phyloP scores from a whole-genome alignment of 768 basidiomycete species.

The Pleurotus cornucopiae region DNA sequence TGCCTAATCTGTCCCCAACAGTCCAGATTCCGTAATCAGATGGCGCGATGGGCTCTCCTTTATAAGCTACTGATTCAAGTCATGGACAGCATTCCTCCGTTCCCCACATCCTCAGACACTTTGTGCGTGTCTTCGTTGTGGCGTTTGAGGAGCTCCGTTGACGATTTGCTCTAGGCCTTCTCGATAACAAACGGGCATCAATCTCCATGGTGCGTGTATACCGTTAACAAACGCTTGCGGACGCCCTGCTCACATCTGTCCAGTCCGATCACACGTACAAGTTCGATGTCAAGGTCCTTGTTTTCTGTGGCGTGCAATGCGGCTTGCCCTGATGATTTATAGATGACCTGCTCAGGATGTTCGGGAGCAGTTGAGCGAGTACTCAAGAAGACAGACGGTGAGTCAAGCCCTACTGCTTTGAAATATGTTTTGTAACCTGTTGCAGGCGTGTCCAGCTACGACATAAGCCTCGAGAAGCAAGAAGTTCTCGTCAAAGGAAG shows the following conservation, averaged over 20 bases:
- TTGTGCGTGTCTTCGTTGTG: too few relatives aligned
- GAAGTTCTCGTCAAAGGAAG: constrained; percentile 65
- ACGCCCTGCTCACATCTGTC: neutral
- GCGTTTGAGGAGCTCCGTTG: neutral
- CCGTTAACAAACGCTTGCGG: neutral
- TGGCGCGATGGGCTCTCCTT: constrained; percentile 13
- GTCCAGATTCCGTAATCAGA: neutral
- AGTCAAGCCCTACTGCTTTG: constrained; percentile 13
- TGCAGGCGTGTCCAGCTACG: constrained; percentile 54
- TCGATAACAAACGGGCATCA: neutral
- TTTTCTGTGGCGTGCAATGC: neutral
- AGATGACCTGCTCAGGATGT: constrained; percentile 90
- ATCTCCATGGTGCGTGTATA: neutral
- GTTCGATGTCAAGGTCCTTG: constrained; percentile 76
- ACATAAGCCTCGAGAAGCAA: constrained; percentile 65
- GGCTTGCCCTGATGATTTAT: neutral
- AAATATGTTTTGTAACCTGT: neutral
- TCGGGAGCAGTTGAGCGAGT: constrained; percentile 78
- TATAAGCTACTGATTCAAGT: neutral
- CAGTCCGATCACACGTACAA: constrained; percentile 52
- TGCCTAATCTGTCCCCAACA: too few relatives aligned
- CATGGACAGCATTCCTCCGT: neutral
- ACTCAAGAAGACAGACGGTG: constrained; percentile 61
- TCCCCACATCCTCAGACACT: neutral
- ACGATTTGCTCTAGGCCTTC: neutral